Evolutionary conservation across 805 yeast species (phyloP), one percentile per base, ranked within the genome.

Genomic region (Suhomyces sp.): DNA sequence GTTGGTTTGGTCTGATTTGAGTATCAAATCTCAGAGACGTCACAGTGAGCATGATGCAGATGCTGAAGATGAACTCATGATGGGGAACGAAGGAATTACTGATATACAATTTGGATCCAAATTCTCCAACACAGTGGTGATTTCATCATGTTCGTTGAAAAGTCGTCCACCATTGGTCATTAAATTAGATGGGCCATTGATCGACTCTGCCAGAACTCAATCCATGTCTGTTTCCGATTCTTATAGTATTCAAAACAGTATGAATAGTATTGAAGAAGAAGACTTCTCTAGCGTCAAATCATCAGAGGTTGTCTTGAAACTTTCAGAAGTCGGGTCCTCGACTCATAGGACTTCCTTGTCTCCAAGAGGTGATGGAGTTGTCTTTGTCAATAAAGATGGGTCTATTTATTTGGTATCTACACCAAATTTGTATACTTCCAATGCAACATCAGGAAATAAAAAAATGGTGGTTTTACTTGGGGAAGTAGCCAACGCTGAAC

Each of bases 31-130:
- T 24, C 39, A 44, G 24, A 31, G 37, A 4, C 34, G 35, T 4
- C 41, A 42, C 29, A 40, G 47, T 14, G 44, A 45, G 10, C 33
- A 43, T 6, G 53, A 42, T 4, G 29, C 29, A 6, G 47, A 43
- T 10, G 48, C 38, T 6, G 58, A 54, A 21, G 48, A 38, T 10
- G 58, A 54, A 25, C 42, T 57, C 27, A 62, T 63, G 68, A 61
- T 83, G 46, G 95, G 86, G 42, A 78, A 86, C 38, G 97, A 90
- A 54, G 97, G 97, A 2, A 86, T 91, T 24, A 91, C 98, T 0
- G 85, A 81, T 43, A 61, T 86, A 5, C 74, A 75, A 37, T 83
- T 88, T 54, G 71, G 72, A 2, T 44, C 50, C 10, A 48, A 54
- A 5, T 41, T 32, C 34, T 53, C 71, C 16, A 66, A 67, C 41